These are phyloP conservation scores for Globisporangium polare DNA, from an alignment of 352 stramenopile species.

Conservation along the genomic window DNA sequence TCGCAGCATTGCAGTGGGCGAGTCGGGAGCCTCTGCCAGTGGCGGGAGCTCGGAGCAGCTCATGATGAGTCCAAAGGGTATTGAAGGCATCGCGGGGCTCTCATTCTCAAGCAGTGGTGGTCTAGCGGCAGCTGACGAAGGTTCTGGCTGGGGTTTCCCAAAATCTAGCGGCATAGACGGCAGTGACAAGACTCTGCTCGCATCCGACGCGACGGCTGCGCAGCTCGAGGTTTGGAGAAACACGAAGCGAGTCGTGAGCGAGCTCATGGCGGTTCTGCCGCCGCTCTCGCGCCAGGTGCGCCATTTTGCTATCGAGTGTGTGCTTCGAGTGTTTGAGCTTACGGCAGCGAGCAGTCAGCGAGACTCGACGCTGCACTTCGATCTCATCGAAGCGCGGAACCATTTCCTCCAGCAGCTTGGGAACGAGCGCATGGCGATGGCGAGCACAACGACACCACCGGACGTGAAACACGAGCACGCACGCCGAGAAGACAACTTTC, in stretches of 20 bases:
- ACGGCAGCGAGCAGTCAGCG: slow-evolving; percentile 22
- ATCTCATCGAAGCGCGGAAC: slow-evolving; percentile 46
- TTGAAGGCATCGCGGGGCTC: slow-evolving; percentile 18
- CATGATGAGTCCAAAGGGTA: slow-evolving; percentile 75
- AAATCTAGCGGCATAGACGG: slow-evolving; percentile 3
- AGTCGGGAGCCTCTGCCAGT: slow-evolving; percentile 43
- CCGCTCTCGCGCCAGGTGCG: slow-evolving; percentile 72
- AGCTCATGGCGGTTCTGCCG: slow-evolving; percentile 56
- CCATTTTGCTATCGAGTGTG: slow-evolving; percentile 73
- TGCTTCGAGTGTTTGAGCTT: slow-evolving; percentile 70
- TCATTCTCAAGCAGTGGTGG: slow-evolving; percentile 7
- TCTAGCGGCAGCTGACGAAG: not conserved
- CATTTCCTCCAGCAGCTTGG: slow-evolving; percentile 41
- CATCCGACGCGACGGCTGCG: slow-evolving; percentile 33
- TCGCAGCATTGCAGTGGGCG: slow-evolving; percentile 73
- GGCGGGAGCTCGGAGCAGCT: slow-evolving; percentile 28
- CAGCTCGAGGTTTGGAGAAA: slow-evolving; percentile 70
- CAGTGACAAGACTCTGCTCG: slow-evolving; percentile 22
- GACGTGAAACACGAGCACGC: slow-evolving; percentile 5
- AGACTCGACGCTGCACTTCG: slow-evolving; percentile 58
- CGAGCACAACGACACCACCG: not conserved
- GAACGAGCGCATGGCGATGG: not conserved
- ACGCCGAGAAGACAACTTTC: slow-evolving; percentile 42
- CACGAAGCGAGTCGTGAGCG: slow-evolving; percentile 65
- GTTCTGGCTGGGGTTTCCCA: slow-evolving; percentile 1